Percentiles rank a stretch among this genome's conserved stretches.
These are phyloP conservation scores for Bipolaris sorokiniana DNA, from an alignment of 2,329 filamentous ascomycete species.

Conservation along the genomic window DNA sequence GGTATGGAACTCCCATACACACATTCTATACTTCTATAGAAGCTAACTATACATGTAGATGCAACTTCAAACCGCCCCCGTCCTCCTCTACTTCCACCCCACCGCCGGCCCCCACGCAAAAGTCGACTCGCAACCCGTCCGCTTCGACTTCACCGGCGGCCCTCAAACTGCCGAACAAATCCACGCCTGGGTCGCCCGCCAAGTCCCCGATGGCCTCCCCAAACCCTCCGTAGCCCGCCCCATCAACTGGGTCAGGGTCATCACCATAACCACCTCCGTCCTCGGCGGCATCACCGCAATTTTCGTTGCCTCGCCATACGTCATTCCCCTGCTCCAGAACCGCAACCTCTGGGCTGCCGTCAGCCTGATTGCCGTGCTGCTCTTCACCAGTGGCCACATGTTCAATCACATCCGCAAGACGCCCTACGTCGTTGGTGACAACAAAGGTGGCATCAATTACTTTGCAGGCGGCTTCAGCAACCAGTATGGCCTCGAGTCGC, in stretches of 20 bases:
- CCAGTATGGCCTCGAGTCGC: constrained; percentile 92
- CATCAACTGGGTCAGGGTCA: constrained; percentile 82
- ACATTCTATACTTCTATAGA: not conserved
- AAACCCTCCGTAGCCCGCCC: constrained; percentile 82
- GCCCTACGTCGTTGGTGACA: constrained; percentile 87
- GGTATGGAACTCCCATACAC: constrained; percentile 58
- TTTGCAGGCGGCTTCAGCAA: constrained; percentile 92
- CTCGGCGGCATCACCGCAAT: constrained; percentile 72
- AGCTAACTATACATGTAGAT: constrained; percentile 62
- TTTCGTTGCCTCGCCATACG: constrained; percentile 75
- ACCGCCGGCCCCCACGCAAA: constrained; percentile 81
- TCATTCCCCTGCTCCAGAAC: constrained; percentile 83
- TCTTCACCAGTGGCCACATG: constrained; percentile 98
- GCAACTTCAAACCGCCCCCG: constrained; percentile 90
- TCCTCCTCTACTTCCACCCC: constrained; percentile 85
- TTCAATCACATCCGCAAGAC: constrained; percentile 98
- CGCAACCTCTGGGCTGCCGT: constrained; percentile 93
- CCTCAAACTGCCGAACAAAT: constrained; percentile 77
- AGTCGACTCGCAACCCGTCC: constrained; percentile 68
- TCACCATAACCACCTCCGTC: constrained; percentile 69
- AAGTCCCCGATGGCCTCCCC: constrained; percentile 71
- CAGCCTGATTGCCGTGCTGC: constrained; percentile 84
- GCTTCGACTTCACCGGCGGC: constrained; percentile 84
- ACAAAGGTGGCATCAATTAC: constrained; percentile 84
- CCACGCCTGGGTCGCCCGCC: constrained; percentile 77